Evolutionary conservation across 768 basidiomycete species (phyloP), one percentile per base, ranked within the genome.

Genomic region (Myochromella boudieri): DNA sequence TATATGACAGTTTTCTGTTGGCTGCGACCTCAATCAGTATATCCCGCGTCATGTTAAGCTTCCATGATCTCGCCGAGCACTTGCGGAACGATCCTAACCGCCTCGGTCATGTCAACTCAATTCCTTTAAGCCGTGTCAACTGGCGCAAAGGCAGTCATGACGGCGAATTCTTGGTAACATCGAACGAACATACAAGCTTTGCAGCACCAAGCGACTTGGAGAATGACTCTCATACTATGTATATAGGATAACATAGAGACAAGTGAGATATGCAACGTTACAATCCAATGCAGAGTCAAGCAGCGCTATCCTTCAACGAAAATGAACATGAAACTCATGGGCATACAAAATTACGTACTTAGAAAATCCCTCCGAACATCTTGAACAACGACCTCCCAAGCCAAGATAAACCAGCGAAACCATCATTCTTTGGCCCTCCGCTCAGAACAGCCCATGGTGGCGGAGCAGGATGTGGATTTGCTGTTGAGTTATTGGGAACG

Each of bases 11-110:
- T 18, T 31, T 50, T 29, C 39, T 54, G 12, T 44, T 54, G 4
- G 52, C 44, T 1, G 48, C 41, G 2, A 54, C 52, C 3, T 54
- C 48, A 6, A 38, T 54, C 29, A 54, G 48, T 18, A 54, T 54
- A 31, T 53, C 52, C 5, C 52, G 52, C 15, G 52, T 53, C 34
- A 50, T 50, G 52, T 41, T 54, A 4, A 54, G 52, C 40, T 50
- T 54, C 26, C 52, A 50, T 15, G 39, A 54, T 9, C 48, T 50
- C 2, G 52, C 48, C 10, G 52, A 49, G 11, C 27, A 49, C 22
- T 14, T 53, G 32, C 22, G 44, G 17, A 49, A 49, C 21, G 26
- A 50, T 17, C 52, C 52, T 12, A 42, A 46, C 37, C 52, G 48
- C 15, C 43, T 53, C n/a, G 52, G 48, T 15, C 40, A 36, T 18